Evolutionary conservation across 192 early-diverging fungal species (phyloP), one percentile per base, ranked within the genome.

Genomic region (Coemansia sp.): DNA sequence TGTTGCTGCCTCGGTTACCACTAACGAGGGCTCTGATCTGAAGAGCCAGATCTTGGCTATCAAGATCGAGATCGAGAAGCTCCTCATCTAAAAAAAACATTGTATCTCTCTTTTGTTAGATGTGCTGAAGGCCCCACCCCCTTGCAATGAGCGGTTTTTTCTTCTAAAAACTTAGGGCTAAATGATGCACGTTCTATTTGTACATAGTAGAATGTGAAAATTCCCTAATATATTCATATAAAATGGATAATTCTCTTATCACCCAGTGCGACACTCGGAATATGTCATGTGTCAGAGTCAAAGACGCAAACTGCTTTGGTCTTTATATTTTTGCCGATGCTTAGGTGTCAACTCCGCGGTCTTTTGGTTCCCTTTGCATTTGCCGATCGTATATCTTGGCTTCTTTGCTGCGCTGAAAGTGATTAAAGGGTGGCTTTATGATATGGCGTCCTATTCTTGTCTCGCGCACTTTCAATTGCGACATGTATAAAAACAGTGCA

Each of bases 21-120:
- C 95, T 74, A 99, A 99, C 88, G 97, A 97, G 78, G 96, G 91
- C 9, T 95, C 93, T 37, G 96, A 99, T 70, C 86, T 98, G 66
- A 94, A 91, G 88, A 83, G 89, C 61, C 96, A 98, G 82, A 99
- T 98, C 78, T 84, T 87, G 68, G 79, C 86, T 53, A 91, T 96
- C 81, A 96, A 97, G 88, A 80, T 83, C 74, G 88, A 93, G 85
- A 97, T 99, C 66, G 97, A 99, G 86, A 95, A 94, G 60, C 81
- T 83, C 34, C 66, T 83, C 19, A 78, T 83, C 70, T 83, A 75
- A 73, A 24, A 73, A 24, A 6, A 13, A 21, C 2, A 37, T n/a
- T 36, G n/a, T 66, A 2, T 63, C 62, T 61, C 44, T 68, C 68
- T 48, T 54, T 17, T 61, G 19, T 54, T 54, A 46, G 36, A 53